Evolutionary conservation across 2,329 filamentous ascomycete genomes (phyloP).

Genomic region (Aureobasidium mangrovei): DNA sequence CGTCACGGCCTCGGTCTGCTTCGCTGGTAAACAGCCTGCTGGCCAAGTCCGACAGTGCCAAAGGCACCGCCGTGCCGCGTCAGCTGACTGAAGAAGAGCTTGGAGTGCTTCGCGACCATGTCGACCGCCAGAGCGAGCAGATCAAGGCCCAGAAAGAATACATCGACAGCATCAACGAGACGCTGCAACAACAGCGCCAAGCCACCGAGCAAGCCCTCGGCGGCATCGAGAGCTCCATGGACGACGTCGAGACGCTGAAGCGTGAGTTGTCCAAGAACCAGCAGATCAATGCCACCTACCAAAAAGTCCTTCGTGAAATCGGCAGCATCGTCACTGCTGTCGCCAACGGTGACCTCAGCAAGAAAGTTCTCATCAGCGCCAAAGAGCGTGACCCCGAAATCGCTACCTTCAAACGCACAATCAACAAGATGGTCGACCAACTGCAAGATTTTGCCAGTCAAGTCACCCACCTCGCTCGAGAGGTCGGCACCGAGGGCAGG

Average conservation of each 20-base stretch:
- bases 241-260: conserved; percentile 84
- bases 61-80: conserved; percentile 37
- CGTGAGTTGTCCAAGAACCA: conserved; percentile 94
- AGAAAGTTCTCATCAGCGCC: conserved; percentile 91
- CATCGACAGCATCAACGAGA: conserved; percentile 74
- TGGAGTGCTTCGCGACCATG: conserved; percentile 76
- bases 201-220: conserved; percentile 75
- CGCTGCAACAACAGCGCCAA: conserved; percentile 76
- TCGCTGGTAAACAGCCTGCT: conserved; percentile 45
- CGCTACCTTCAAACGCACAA: conserved; percentile 92
- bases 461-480: conserved; percentile 86
- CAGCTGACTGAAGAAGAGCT: conserved; percentile 73
- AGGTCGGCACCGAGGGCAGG: conserved; percentile 92
- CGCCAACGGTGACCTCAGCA: conserved; percentile 87
- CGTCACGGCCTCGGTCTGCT: conserved; percentile 26
- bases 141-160: conserved; percentile 81
- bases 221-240: conserved; percentile 68
- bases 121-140: conserved; percentile 87
- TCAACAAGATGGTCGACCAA: conserved; percentile 99
- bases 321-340: conserved; percentile 96
- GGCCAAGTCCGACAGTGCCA: conserved; percentile 44
- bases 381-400: conserved; percentile 98
- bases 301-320: conserved; percentile 92
- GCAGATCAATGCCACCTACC: conserved; percentile 96
- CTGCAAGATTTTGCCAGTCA: conserved; percentile 94